Evolutionary conservation across 75 land plant genomes (phyloP).

Genomic region (Pinus albicaulis): DNA sequence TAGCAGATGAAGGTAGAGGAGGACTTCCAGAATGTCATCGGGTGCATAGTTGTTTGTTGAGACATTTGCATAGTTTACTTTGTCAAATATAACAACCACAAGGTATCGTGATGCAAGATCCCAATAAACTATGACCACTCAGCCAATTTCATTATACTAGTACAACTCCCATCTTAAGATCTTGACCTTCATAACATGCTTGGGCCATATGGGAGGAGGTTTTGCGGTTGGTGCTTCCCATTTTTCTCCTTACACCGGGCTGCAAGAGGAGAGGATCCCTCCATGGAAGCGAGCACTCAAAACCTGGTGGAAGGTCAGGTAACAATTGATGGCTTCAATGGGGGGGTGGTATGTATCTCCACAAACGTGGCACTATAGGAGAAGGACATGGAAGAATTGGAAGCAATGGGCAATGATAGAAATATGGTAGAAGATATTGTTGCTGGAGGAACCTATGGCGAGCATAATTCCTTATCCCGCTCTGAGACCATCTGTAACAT

Average conservation of each 20-base stretch:
- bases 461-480: too few species aligned
- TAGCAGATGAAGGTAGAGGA: too few species aligned
- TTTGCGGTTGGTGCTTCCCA: conserved; percentile 20
- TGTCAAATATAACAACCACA: too few species aligned
- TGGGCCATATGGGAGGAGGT: conserved; percentile 82
- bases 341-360: conserved; percentile 15
- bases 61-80: too few species aligned
- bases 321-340: conserved; percentile 14
- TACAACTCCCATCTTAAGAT: conserved; percentile 81
- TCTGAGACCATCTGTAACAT: too few species aligned
- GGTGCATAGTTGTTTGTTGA: too few species aligned
- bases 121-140: conserved; percentile 93
- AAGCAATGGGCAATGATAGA: neutral
- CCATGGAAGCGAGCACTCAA: neutral
- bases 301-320: neutral
- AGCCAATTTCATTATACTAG: conserved; percentile 85
- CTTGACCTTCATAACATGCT: conserved; percentile 83
- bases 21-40: too few species aligned
- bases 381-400: neutral
- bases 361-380: neutral
- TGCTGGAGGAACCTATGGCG: neutral
- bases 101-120: too few species aligned
- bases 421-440: neutral
- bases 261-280: conserved; percentile 16
- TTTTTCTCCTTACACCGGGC: conserved; percentile 19